Evolutionary conservation across 208 protist genomes (phyloP).

Genomic region (Leishmania major): DNA sequence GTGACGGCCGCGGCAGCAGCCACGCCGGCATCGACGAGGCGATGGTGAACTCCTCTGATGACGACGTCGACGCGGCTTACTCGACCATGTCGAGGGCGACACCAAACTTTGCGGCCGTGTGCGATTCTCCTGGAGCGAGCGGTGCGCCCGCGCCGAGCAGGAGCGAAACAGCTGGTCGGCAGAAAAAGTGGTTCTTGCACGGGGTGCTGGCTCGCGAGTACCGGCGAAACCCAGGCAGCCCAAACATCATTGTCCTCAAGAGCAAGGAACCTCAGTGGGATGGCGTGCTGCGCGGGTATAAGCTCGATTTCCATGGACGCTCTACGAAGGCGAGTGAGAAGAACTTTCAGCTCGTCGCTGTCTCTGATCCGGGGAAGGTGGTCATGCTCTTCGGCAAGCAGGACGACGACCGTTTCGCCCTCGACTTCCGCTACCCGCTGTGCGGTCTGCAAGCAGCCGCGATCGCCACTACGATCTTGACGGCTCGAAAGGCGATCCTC

Average conservation of each 20-base stretch:
- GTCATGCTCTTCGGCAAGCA: conserved; percentile 54
- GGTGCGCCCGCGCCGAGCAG: background rate
- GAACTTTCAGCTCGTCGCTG: conserved; percentile 51
- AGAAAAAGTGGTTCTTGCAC: conserved; percentile 31
- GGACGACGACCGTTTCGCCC: conserved; percentile 34
- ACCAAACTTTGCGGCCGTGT: conserved; percentile 12
- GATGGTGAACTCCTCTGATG: conserved; percentile 26
- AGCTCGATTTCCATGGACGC: conserved; percentile 46
- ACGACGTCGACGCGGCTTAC: conserved; percentile 19
- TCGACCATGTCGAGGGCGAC: conserved; percentile 19
- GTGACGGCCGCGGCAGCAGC: conserved; percentile 33
- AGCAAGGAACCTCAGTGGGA: conserved; percentile 49
- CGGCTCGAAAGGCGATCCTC: conserved; percentile 16
- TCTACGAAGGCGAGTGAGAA: conserved; percentile 46
- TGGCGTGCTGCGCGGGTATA: conserved; percentile 41
- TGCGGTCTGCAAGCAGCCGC: conserved; percentile 45
- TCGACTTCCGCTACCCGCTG: conserved; percentile 47
- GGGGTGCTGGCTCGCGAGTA: conserved; percentile 30
- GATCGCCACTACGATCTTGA: conserved; percentile 42
- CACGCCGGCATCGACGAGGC: conserved; percentile 17
- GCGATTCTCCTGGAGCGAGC: background rate
- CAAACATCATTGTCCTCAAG: conserved; percentile 40
- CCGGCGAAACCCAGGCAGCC: conserved; percentile 26
- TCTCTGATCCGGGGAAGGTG: conserved; percentile 38
- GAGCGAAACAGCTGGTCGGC: background rate